Conservation (phyloP, 2,329 filamentous ascomycete species). For the Dothistroma pini region DNA sequence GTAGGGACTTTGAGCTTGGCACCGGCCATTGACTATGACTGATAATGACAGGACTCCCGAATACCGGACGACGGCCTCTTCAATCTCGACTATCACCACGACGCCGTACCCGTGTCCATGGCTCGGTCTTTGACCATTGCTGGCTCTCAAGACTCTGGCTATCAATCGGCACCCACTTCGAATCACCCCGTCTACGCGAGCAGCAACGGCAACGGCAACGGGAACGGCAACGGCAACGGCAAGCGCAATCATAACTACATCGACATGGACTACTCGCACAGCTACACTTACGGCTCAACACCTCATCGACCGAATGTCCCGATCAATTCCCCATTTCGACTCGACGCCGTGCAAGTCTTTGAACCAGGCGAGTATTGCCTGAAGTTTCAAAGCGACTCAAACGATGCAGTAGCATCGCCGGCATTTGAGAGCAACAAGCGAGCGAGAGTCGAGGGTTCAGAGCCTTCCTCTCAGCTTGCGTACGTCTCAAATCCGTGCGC, state of each 20-base stretch:
- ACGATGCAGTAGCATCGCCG: conserved; percentile 17
- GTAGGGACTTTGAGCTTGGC: conserved; percentile 18
- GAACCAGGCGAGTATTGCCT: conserved; percentile 30
- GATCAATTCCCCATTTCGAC: conserved; percentile 8
- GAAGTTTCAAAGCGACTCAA: conserved; percentile 25
- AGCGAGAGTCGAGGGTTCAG: conserved; percentile 22
- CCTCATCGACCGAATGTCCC: conserved; percentile 25
- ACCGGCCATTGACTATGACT: conserved; percentile 19
- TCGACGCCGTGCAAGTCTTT: conserved; percentile 24
- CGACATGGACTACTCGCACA: conserved; percentile 25
- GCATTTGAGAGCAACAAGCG: conserved; percentile 22
- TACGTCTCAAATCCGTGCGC: conserved; percentile 20
- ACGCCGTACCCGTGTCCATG: conserved; percentile 14
- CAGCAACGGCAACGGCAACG: conserved; percentile 21
- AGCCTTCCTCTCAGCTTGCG: conserved; percentile 16
- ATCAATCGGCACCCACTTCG: conserved; percentile 11
- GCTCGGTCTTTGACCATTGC: conserved; percentile 13
- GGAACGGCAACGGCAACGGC: conserved; percentile 24
- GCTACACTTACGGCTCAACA: conserved; percentile 25
- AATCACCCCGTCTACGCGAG: conserved; percentile 11
- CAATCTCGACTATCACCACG: conserved; percentile 6
- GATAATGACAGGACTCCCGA: conserved; percentile 20
- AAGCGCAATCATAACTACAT: conserved; percentile 25
- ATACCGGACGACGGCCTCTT: conserved; percentile 10
- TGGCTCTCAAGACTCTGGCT: conserved; percentile 11